Conservation (phyloP, 148 eudicot species). For the Mesembryanthemum crystallinum region DNA sequence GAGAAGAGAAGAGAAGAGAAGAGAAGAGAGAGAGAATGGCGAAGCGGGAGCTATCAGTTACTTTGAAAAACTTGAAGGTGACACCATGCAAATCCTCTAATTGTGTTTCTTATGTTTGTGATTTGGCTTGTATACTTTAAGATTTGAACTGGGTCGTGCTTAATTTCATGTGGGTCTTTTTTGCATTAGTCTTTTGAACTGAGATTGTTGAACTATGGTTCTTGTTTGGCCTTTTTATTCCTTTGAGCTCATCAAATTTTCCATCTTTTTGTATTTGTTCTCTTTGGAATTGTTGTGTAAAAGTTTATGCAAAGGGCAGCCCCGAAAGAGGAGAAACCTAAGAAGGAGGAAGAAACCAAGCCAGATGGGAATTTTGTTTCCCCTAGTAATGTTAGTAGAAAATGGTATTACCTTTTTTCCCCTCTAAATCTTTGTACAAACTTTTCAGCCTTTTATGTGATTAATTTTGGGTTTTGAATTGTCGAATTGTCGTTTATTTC, state of each 20-base stretch:
- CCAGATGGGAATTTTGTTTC: slow-evolving; percentile 48
- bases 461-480: neutral
- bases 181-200: slow-evolving; percentile 13
- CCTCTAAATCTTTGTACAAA: neutral
- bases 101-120: slow-evolving; percentile 1
- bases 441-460: neutral
- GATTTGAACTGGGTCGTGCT: slow-evolving; percentile 27
- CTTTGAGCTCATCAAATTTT: slow-evolving; percentile 23
- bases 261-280: neutral
- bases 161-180: slow-evolving; percentile 18
- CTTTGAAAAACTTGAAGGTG: slow-evolving; percentile 86
- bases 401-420: slow-evolving; percentile 51
- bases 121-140: slow-evolving; percentile 10
- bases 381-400: slow-evolving; percentile 44
- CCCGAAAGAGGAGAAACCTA: slow-evolving; percentile 61
- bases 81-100: neutral
- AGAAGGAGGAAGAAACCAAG: slow-evolving; percentile 49
- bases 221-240: neutral
- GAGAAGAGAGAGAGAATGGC: slow-evolving; percentile 37
- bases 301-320: slow-evolving; percentile 94
- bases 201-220: slow-evolving; percentile 6
- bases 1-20: neutral
- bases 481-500: neutral
- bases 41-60: slow-evolving; percentile 70
- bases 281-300: slow-evolving; percentile 14